Evolutionary conservation across 169 alveolate genomes (phyloP).

Genomic region (Eimeria acervulina): DNA sequence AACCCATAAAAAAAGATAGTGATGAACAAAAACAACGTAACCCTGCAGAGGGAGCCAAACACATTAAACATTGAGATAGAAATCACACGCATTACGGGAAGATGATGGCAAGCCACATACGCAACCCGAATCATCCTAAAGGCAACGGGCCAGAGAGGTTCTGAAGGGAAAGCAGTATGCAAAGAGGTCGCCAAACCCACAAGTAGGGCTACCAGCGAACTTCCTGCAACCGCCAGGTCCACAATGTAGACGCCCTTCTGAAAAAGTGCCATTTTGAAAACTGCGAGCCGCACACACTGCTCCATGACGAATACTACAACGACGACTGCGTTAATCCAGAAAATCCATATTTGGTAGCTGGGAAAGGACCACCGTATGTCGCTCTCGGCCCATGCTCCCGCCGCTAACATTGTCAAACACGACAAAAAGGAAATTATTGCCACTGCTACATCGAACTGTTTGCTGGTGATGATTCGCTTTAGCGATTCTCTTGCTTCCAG

Average conservation of each 20-base stretch:
- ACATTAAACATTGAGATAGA: constrained; percentile 49
- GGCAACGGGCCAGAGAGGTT: constrained; percentile 79
- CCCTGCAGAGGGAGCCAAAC: constrained; percentile 58
- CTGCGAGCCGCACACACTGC: constrained; percentile 24
- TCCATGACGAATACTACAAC: constrained; percentile 48
- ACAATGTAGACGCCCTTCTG: constrained; percentile 25
- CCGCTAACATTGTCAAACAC: constrained; percentile 51
- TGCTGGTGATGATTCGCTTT: constrained; percentile 55
- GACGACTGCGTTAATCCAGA: constrained; percentile 55
- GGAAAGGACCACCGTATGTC: constrained; percentile 39
- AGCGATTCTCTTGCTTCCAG: constrained; percentile 53
- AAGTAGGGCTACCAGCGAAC: constrained; percentile 47
- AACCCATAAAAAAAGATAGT: constrained; percentile 59
- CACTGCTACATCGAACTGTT: constrained; percentile 52
- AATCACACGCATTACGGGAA: constrained; percentile 72
- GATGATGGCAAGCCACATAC: constrained; percentile 55
- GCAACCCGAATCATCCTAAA: constrained; percentile 79
- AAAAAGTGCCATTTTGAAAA: constrained; percentile 35
- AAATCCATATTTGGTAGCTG: constrained; percentile 33
- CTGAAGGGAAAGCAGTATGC: constrained; percentile 62
- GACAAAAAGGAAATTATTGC: constrained; percentile 51
- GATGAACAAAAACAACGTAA: constrained; percentile 18
- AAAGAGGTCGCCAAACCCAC: constrained; percentile 7
- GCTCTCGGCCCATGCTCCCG: constrained; percentile 78
- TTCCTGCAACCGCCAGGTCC: constrained; percentile 43